Percentiles rank a stretch among this genome's conserved stretches.
Conservation (phyloP, 345 rosid species). For the Clarkia xantiana region DNA sequence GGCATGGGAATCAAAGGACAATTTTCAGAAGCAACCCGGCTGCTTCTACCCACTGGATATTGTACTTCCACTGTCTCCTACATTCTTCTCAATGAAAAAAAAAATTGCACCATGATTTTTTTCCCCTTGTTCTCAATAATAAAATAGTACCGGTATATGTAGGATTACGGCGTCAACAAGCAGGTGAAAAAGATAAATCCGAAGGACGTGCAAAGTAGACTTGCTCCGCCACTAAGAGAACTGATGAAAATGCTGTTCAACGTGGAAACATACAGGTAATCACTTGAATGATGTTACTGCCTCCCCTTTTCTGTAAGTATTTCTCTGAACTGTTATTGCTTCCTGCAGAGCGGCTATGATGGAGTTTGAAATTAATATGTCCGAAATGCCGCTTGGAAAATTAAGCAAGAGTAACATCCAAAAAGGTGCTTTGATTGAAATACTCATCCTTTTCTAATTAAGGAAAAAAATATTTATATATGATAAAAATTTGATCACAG, state of each 20-base stretch:
- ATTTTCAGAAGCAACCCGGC: conserved; percentile 80
- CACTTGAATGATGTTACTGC: conserved; percentile 1
- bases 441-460: too few relatives aligned
- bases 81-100: not conserved
- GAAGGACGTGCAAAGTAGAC: conserved; percentile 35
- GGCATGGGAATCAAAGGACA: conserved; percentile 65
- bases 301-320: conserved; percentile 1
- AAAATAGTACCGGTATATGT: conserved; percentile 8
- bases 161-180: conserved; percentile 91
- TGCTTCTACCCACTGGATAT: conserved; percentile 84
- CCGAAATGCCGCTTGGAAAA: conserved; percentile 98
- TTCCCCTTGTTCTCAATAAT: too few relatives aligned
- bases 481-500: too few relatives aligned
- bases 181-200: conserved; percentile 30
- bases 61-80: conserved; percentile 23
- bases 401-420: conserved; percentile 81
- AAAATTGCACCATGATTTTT: conserved; percentile 1
- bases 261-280: conserved; percentile 77
- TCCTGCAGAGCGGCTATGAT: conserved; percentile 82
- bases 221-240: conserved; percentile 56
- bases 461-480: too few relatives aligned
- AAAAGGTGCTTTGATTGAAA: conserved; percentile 32
- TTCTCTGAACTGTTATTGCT: conserved; percentile 9
- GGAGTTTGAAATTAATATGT: conserved; percentile 95
- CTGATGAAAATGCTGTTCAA: conserved; percentile 85